Evolutionary conservation across 2,329 filamentous ascomycete species (phyloP), one percentile per base, ranked within the genome.

Genomic region (Ceratocystis cubensis): DNA sequence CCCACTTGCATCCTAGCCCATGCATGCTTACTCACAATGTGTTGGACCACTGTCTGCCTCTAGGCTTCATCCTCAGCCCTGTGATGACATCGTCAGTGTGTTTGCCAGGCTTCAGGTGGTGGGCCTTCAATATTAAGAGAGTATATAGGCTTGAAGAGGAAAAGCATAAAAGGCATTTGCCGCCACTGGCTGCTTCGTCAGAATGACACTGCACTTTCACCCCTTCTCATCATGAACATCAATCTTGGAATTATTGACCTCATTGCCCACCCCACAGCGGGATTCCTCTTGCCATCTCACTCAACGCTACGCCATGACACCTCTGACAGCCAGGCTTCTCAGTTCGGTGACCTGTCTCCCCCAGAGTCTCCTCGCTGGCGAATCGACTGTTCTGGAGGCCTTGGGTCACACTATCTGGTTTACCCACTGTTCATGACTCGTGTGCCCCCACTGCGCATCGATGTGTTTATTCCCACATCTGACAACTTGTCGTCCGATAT

Each of bases 221-320:
- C 10, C 30, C 17, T 30, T 13, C n/a, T 65, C 70, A 71, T 69
- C 63, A 85, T 85, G 83, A 81, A 84, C 66, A 74, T 85, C 65
- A 82, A 76, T 70, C 76, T 78, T 66, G 73, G 77, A 67, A 76
- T 79, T 28, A 81, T 85, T 65, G 78, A 81, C 72, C 77, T 82
- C 72, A 79, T 82, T 66, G 78, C 84, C 67, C 83, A 85, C 71
- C 81, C 83, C 37, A 84, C 83, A 22, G 82, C 82, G 20, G 82
- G 78, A 68, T 84, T 80, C 46, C 22, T 64, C 13, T 15, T 17
- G 2, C 5, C 46, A 15, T 30, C 37, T 41, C 50, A 10, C 10
- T 20, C 61, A 13, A 4, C 13, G 10, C 10, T 2, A 41, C 4
- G 10, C 10, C 10, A 41, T 4, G 37, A 41, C 37, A 13, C 4